Conservation (phyloP, 192 early-diverging fungal species). For the Chytriomyces sp. region DNA sequence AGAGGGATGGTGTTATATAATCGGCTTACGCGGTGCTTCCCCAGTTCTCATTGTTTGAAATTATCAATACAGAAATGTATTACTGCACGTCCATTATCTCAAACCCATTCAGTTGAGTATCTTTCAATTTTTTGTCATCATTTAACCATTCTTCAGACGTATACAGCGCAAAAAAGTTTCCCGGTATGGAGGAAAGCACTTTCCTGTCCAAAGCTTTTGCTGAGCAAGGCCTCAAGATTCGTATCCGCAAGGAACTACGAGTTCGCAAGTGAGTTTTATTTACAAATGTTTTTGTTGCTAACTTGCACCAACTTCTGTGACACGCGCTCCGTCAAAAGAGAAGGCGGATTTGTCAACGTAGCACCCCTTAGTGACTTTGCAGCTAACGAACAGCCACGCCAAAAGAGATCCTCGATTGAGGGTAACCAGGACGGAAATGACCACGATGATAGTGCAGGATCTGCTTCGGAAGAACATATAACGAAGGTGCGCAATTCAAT, state of each 20-base stretch:
- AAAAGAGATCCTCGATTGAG: constrained; percentile 4
- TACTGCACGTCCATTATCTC: constrained; percentile 88
- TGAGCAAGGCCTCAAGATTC: constrained; percentile 95
- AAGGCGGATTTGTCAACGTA: too few relatives aligned
- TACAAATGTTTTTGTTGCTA: neutral
- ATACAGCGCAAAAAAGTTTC: constrained; percentile 94
- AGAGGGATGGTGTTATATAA: too few relatives aligned
- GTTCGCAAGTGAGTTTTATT: constrained; percentile 32
- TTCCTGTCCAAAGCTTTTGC: constrained; percentile 88
- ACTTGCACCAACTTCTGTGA: neutral
- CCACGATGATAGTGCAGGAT: constrained; percentile 5
- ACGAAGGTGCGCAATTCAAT: constrained; percentile 4
- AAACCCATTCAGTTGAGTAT: constrained; percentile 67
- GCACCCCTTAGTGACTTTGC: too few relatives aligned
- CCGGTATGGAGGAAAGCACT: constrained; percentile 97
- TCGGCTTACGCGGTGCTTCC: too few relatives aligned
- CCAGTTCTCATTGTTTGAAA: constrained; percentile 88
- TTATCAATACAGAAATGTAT: constrained; percentile 76
- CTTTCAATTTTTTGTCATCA: neutral
- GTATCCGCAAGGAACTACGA: constrained; percentile 84
- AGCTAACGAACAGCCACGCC: too few relatives aligned
- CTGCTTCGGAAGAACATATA: constrained; percentile 18
- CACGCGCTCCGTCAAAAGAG: too few relatives aligned
- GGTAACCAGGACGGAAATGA: constrained; percentile 27
- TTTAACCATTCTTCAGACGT: constrained; percentile 50